Evolutionary conservation across 2,329 filamentous ascomycete species (phyloP), one percentile per base, ranked within the genome.

Genomic region (Pochonia chlamydosporia): DNA sequence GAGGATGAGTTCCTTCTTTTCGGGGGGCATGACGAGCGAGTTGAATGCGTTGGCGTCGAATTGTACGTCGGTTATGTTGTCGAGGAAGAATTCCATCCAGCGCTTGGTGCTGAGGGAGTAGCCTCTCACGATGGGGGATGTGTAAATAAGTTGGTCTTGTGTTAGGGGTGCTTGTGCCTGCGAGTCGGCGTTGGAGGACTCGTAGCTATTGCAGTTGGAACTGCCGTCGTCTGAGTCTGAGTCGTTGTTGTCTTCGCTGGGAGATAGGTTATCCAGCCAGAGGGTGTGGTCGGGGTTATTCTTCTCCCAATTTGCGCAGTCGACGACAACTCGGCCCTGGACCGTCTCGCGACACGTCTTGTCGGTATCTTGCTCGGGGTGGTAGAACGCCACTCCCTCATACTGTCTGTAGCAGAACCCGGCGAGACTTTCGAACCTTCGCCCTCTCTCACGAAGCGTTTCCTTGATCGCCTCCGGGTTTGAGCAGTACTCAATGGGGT

Each of bases 1-100:
- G 6, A 71, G 64, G 52, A 78, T 70, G 9, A 79, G 63, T 33
- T 76, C 71, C 58, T 79, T 79, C 45, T 75, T 67, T 24, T 71
- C 71, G 1, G 66, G 53, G 1, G 72, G 70, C 21, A 79, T 64
- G 9, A 78, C 74, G 3, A 79, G 70, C 3, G 64, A 69, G 33
- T 67, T 59, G 45, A 79, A 79, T 7, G 74, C 74, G 28, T 67
- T 58, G 5, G 65, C 64, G 52, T 75, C 74, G 69, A 74, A 80
- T 33, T 62, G 50, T 40, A 78, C 71, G 28, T 72, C 67, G 2
- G 50, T 48, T 5, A 76, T 61, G 11, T 68, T 57, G 39, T 75
- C 71, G 40, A 78, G 62, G 51, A 65, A 74, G 51, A 76, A 75
- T 48, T 74, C 71, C 50, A 73, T 66, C 72, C 70, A 76, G 47